Conservation (phyloP, 306 rosid species). For the Quercus alba region DNA sequence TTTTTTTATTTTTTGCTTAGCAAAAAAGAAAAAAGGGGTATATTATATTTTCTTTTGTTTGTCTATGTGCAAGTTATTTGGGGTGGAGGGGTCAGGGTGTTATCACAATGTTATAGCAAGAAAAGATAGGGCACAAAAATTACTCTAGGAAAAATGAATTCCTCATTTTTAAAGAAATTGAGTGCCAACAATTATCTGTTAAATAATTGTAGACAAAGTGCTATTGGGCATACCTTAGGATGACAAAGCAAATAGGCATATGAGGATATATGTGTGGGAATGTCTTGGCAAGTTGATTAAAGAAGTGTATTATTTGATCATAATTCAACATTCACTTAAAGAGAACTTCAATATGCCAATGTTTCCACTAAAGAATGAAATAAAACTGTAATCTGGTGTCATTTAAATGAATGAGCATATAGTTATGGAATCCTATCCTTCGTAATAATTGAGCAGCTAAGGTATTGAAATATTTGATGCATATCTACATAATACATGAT, state of each 20-base stretch:
- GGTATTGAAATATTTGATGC: background rate
- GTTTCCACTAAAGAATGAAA: constrained; percentile 10
- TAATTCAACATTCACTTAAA: constrained; percentile 19
- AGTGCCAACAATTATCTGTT: constrained; percentile 15
- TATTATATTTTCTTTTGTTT: too few species aligned
- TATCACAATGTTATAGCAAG: background rate
- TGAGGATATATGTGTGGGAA: constrained; percentile 26
- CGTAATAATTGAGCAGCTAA: constrained; percentile 29
- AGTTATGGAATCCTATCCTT: constrained; percentile 40
- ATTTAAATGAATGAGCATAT: constrained; percentile 22
- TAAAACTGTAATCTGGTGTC: constrained; percentile 16
- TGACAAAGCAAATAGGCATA: background rate
- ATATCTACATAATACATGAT: constrained; percentile 1
- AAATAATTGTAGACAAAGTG: constrained; percentile 26
- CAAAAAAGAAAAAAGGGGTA: too few species aligned
- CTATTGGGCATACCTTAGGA: constrained; percentile 3
- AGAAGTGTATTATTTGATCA: constrained; percentile 25
- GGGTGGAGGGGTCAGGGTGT: background rate
- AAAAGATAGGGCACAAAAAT: background rate
- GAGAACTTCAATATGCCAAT: constrained; percentile 18
- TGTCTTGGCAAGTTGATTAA: constrained; percentile 36
- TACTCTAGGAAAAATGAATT: background rate
- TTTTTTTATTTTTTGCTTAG: too few species aligned
- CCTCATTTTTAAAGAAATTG: background rate
- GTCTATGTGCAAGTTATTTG: background rate